These are phyloP conservation scores for Candida morakotiae DNA, from an alignment of 805 yeast species.

Conservation along the genomic window DNA sequence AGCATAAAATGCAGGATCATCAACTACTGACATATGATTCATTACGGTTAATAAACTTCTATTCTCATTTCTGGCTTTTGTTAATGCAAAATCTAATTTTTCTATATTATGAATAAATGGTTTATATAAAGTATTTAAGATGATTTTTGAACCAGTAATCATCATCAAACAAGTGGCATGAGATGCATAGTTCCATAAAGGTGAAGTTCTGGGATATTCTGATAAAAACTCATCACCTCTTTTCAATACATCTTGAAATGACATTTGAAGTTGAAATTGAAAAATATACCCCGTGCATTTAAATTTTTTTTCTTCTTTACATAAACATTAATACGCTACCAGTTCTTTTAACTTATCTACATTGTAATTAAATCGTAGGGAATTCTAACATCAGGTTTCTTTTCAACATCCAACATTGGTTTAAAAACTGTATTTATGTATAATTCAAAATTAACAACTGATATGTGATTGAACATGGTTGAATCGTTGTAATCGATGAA, in stretches of 20 bases:
- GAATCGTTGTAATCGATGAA: slow-evolving; percentile 9
- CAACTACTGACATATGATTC: slow-evolving; percentile 92
- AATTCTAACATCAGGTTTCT: not conserved
- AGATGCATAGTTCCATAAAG: slow-evolving; percentile 65
- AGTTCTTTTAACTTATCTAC: no score
- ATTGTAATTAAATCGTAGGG: not conserved
- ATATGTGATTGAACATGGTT: not conserved
- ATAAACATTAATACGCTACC: no score
- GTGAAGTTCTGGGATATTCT: slow-evolving; percentile 56
- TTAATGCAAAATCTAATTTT: slow-evolving; percentile 58
- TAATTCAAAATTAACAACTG: slow-evolving; percentile 4
- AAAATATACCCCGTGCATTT: slow-evolving; percentile 4
- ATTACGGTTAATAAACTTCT: slow-evolving; percentile 78
- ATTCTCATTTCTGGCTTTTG: slow-evolving; percentile 60
- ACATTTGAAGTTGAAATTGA: slow-evolving; percentile 48
- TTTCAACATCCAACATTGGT: not conserved
- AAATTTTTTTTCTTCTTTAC: no score
- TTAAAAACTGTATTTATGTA: slow-evolving; percentile 2
- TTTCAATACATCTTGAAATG: slow-evolving; percentile 60
- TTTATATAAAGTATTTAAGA: slow-evolving; percentile 58
- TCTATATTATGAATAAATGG: slow-evolving; percentile 62
- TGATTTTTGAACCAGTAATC: slow-evolving; percentile 59
- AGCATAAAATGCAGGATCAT: slow-evolving; percentile 91
- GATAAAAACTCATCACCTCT: slow-evolving; percentile 70
- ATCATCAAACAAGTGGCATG: slow-evolving; percentile 65